Percentiles rank a stretch among this genome's conserved stretches.
Conservation (phyloP, 2,329 filamentous ascomycete species). For the Penicillium sp. region DNA sequence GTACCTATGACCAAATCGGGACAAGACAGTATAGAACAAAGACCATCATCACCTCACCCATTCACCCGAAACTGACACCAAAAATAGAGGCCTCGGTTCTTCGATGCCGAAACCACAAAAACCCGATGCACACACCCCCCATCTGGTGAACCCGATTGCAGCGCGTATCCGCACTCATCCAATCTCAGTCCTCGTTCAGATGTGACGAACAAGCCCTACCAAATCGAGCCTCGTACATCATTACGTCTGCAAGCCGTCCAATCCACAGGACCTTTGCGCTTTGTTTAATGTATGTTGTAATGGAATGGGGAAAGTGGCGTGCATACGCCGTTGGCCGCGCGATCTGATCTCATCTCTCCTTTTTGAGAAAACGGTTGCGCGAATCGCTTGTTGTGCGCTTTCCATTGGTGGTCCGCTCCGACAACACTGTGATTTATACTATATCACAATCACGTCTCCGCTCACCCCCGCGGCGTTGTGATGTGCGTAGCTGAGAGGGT, state of each 20-base stretch:
- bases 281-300: background rate
- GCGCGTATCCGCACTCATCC: background rate
- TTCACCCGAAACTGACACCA: background rate
- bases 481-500: background rate
- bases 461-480: background rate
- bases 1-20: background rate
- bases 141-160: constrained; percentile 1
- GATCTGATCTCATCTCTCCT: constrained; percentile 3
- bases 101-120: background rate
- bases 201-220: background rate
- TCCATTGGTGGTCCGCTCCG: background rate
- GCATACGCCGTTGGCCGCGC: constrained; percentile 5
- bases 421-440: background rate
- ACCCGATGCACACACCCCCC: background rate
- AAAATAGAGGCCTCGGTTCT: background rate
- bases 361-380: background rate
- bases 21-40: background rate
- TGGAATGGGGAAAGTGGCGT: background rate
- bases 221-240: background rate
- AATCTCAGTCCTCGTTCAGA: background rate
- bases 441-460: background rate
- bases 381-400: background rate
- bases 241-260: background rate
- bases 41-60: background rate
- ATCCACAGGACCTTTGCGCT: background rate